Base-by-base conservation (phyloP, 805 yeast genomes). In the Candida schatavii region DNA sequence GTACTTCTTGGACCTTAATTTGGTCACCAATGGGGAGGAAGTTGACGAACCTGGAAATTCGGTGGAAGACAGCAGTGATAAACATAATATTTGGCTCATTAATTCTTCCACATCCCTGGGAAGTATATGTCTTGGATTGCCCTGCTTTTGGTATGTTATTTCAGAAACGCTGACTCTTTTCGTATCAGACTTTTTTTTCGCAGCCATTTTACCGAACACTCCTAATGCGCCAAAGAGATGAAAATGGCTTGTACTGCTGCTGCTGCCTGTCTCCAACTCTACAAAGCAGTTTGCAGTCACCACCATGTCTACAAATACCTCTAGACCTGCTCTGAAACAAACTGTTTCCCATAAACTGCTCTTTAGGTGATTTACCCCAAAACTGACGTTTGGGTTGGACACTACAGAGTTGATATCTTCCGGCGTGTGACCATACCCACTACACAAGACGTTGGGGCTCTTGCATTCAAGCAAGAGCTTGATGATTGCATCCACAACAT, bases 401-500 rank as follows among this genome's bases (percentile, higher is more conserved):
- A 62, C 56, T 1, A 50, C 47, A 27, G 71, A 60, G 35, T 63
- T 64, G 34, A 64, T 47, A 5, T 57, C 49, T 0, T 64, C 53
- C 6, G 62, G 45, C 5, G 70, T 72, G 35, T 66, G 57, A 3
- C 50, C 49, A 45, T 75, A 77, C 0, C 84, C 85, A 35, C 53
- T 50, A 0, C 63, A 46, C 4, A 81, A 39, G 0, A 64, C 63
- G 52, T 78, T 77, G 3, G 55, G 43, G 2, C 55, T 49, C 17
- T 60, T 58, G 9, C 55, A 48, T 2, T 47, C 43, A 1, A 64
- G 35, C 28, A 77, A 46, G 40, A 55, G 55, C 2, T 46, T 45
- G 1, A 77, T 50, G n/a, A 78, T 46, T 5, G 52, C 41, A 45
- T 78, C 80, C 3, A 81, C 51, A 3, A 72, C 52, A 18, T 68